These are phyloP conservation scores for Cornus florida DNA, from an alignment of 148 eudicot species.

Conservation along the genomic window DNA sequence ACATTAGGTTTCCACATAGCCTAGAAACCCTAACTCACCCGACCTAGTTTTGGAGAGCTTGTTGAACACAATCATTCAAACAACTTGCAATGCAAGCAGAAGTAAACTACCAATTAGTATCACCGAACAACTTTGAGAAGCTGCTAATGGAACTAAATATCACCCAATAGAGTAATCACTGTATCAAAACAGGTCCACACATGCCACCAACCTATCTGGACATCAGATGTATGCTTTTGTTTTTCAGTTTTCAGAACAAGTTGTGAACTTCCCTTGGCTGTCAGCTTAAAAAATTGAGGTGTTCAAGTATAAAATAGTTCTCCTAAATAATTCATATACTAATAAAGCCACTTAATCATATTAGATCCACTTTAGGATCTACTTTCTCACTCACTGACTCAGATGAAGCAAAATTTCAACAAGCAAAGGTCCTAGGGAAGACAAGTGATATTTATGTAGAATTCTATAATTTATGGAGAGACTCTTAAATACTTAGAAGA, in stretches of 20 bases:
- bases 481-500: not conserved
- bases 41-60: too few relatives aligned
- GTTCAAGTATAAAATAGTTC: not conserved
- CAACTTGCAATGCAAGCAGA: not conserved
- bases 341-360: not conserved
- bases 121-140: not conserved
- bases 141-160: not conserved
- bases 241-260: too few relatives aligned
- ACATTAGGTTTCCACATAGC: too few relatives aligned
- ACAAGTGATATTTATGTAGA: not conserved
- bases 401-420: not conserved
- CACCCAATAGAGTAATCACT: too few relatives aligned
- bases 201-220: too few relatives aligned
- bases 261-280: too few relatives aligned
- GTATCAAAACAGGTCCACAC: too few relatives aligned
- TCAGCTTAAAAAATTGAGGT: too few relatives aligned
- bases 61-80: too few relatives aligned
- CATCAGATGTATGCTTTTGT: too few relatives aligned
- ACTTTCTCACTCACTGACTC: not conserved
- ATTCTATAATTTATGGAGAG: not conserved
- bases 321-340: not conserved
- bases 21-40: too few relatives aligned
- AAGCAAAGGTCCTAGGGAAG: not conserved
- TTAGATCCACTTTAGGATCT: not conserved
- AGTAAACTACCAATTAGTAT: not conserved